Percentiles rank a stretch among this genome's conserved stretches.
Evolutionary conservation across 345 rosid species (phyloP).

Genomic region (Aurinia saxatilis): DNA sequence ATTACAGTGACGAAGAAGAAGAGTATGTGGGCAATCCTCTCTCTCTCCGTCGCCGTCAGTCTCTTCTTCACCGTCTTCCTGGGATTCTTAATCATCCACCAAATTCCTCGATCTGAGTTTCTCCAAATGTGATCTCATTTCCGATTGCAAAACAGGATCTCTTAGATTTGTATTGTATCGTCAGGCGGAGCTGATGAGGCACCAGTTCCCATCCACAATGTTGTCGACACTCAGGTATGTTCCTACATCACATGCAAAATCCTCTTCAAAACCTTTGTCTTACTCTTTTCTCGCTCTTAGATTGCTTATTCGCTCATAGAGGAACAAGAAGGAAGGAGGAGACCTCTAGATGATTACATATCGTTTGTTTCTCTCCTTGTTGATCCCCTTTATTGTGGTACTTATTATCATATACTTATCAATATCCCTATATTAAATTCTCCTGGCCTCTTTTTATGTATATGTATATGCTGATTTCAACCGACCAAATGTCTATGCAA

Average conservation of each 20-base stretch:
- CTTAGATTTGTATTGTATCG: conserved; percentile 2
- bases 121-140: background rate
- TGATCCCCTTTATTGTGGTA: conserved; percentile 97
- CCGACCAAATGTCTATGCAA: conserved; percentile 15
- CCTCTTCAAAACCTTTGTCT: background rate
- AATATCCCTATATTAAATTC: background rate
- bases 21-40: too few species aligned
- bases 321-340: conserved; percentile 80
- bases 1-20: too few species aligned
- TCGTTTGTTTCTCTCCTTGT: conserved; percentile 95
- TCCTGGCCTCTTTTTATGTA: conserved; percentile 12
- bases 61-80: too few species aligned
- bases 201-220: conserved; percentile 59
- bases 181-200: conserved; percentile 45
- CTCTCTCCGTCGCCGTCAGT: too few species aligned
- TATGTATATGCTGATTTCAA: conserved; percentile 13
- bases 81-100: background rate
- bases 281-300: conserved; percentile 30
- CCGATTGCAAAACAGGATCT: conserved; percentile 16
- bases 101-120: background rate
- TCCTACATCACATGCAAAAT: background rate
- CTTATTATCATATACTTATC: too few species aligned
- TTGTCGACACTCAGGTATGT: conserved; percentile 84
- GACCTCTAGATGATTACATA: conserved; percentile 63
- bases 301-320: conserved; percentile 83